Conservation (phyloP, 2,329 filamentous ascomycete species). For the Aspergillus fructus region DNA sequence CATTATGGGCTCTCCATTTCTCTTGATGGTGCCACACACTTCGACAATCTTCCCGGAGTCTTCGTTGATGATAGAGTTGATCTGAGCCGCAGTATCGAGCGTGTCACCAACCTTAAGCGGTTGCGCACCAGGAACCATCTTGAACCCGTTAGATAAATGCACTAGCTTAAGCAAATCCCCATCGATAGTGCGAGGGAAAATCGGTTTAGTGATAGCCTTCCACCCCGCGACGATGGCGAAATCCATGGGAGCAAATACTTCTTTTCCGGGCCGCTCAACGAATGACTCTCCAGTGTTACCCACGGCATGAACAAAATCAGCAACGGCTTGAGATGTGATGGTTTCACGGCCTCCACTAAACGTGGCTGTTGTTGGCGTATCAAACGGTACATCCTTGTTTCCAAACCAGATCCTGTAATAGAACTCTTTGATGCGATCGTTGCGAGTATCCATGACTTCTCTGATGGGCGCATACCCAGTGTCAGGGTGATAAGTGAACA, state of each 20-base stretch:
- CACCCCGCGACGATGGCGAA: slow-evolving; percentile 97
- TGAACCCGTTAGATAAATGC: slow-evolving; percentile 95
- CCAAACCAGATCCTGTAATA: slow-evolving; percentile 99
- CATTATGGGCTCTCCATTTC: slow-evolving; percentile 85
- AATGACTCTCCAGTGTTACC: slow-evolving; percentile 98
- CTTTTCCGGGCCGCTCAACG: slow-evolving; percentile 90
- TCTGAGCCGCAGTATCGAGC: slow-evolving; percentile 86
- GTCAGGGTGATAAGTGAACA: slow-evolving; percentile 92
- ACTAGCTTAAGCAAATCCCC: slow-evolving; percentile 95
- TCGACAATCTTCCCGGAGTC: slow-evolving; percentile 99
- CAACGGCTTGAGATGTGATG: slow-evolving; percentile 89
- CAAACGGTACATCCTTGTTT: slow-evolving; percentile 76
- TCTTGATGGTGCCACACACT: slow-evolving; percentile 93
- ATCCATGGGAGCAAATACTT: slow-evolving; percentile 95
- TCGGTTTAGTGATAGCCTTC: slow-evolving; percentile 99
- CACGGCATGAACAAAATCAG: slow-evolving; percentile 98
- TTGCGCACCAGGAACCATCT: slow-evolving; percentile 94
- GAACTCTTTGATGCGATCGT: slow-evolving; percentile 98
- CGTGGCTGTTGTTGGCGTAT: slow-evolving; percentile 77
- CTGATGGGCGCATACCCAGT: slow-evolving; percentile 96
- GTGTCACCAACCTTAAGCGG: slow-evolving; percentile 94
- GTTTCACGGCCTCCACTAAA: slow-evolving; percentile 87
- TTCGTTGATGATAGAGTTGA: slow-evolving; percentile 98
- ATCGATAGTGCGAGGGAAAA: slow-evolving; percentile 95
- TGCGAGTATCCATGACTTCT: slow-evolving; percentile 93